phyloP scores from a whole-genome alignment of 2,329 filamentous ascomycete species.

The Fusarium xylarioides region DNA sequence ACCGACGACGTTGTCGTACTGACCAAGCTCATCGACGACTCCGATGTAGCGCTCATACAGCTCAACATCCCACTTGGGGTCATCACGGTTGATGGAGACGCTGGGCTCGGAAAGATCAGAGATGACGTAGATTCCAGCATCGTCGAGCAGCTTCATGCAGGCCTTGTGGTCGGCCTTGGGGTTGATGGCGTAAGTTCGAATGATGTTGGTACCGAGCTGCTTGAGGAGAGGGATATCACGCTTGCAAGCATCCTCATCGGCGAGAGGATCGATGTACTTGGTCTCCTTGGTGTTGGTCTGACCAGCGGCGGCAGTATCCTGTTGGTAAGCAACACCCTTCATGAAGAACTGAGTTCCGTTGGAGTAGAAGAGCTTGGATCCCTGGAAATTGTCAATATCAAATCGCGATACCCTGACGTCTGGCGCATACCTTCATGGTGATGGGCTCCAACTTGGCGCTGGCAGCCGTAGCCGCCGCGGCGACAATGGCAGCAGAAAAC shows the following conservation, averaged over 20 bases:
- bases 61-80: conserved; percentile 79
- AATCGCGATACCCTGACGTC: background rate
- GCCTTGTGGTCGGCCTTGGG: conserved; percentile 78
- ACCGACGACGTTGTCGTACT: conserved; percentile 91
- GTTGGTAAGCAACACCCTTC: conserved; percentile 94
- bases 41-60: conserved; percentile 83
- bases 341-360: conserved; percentile 78
- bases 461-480: conserved; percentile 54
- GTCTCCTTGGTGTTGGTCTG: conserved; percentile 53
- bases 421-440: conserved; percentile 70
- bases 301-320: conserved; percentile 71
- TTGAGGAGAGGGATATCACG: conserved; percentile 86
- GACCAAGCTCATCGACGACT: conserved; percentile 82
- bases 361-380: conserved; percentile 90
- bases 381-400: conserved; percentile 52
- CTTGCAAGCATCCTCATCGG: conserved; percentile 75
- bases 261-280: conserved; percentile 83
- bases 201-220: conserved; percentile 86
- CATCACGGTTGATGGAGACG: conserved; percentile 84
- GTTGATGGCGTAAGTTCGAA: conserved; percentile 95
- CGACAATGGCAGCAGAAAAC: conserved; percentile 50
- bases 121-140: conserved; percentile 93
- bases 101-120: conserved; percentile 86
- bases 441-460: conserved; percentile 63
- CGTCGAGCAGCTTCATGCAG: conserved; percentile 85